These are phyloP conservation scores for Exsudoporus frostii DNA, from an alignment of 768 basidiomycete species.

Conservation along the genomic window DNA sequence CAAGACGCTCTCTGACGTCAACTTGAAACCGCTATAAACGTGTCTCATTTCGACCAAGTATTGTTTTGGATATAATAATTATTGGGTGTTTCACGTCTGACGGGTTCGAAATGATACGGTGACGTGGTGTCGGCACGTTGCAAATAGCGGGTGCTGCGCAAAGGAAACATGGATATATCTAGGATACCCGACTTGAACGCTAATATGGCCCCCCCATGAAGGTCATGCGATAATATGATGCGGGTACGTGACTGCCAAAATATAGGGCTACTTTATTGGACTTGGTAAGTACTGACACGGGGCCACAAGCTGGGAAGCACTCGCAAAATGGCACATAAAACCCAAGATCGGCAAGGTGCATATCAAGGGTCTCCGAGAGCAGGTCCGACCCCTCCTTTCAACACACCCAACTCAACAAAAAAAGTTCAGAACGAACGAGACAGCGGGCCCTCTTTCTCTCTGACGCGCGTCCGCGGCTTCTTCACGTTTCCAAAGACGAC, in stretches of 20 bases:
- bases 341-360: constrained; percentile 14
- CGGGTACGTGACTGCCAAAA: constrained; percentile 9
- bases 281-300: constrained; percentile 20
- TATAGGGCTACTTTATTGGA: constrained; percentile 23
- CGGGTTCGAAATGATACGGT: background rate
- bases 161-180: background rate
- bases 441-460: too few relatives aligned
- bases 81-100: background rate
- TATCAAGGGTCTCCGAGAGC: background rate
- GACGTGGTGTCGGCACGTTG: too few relatives aligned
- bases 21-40: constrained; percentile 56
- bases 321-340: constrained; percentile 17
- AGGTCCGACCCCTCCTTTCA: background rate
- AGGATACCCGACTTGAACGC: constrained; percentile 1
- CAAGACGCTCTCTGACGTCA: constrained; percentile 81
- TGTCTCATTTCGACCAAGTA: background rate
- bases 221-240: constrained; percentile 10
- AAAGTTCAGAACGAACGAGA: constrained; percentile 12
- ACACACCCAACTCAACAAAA: constrained; percentile 3
- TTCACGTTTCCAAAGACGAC: constrained; percentile 11
- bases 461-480: too few relatives aligned
- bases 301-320: constrained; percentile 15
- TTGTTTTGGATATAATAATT: too few relatives aligned
- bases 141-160: background rate
- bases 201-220: background rate